Conservation (phyloP, 1,139 yeast genomes). For the Zhuliangozyma parablackwelliae region DNA sequence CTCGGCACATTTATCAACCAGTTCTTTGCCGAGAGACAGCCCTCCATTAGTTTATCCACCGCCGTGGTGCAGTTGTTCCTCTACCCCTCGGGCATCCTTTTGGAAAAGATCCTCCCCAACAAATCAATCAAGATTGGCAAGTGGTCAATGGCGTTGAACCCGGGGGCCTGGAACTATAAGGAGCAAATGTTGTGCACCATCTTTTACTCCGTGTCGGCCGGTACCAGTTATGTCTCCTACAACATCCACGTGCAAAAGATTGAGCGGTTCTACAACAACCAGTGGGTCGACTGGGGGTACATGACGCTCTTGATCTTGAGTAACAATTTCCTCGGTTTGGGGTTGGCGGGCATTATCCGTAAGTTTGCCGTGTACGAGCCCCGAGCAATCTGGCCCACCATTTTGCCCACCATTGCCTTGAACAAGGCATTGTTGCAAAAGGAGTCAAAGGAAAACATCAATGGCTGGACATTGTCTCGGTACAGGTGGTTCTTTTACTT, state of each 20-base stretch:
- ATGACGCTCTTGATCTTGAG: conserved; percentile 46
- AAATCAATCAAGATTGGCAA: conserved; percentile 38
- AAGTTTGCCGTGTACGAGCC: conserved; percentile 51
- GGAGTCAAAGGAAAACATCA: conserved; percentile 35
- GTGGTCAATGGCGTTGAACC: conserved; percentile 38
- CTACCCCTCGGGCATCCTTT: conserved; percentile 50
- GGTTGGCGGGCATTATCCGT: conserved; percentile 56
- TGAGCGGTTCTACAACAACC: conserved; percentile 29
- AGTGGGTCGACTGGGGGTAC: conserved; percentile 47
- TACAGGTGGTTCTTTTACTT: conserved; percentile 43
- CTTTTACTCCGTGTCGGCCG: conserved; percentile 33
- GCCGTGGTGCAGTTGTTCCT: conserved; percentile 53
- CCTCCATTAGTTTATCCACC: conserved; percentile 41
- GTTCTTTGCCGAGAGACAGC: conserved; percentile 55
- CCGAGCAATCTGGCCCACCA: conserved; percentile 51
- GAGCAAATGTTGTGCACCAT: conserved; percentile 51
- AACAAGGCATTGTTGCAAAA: conserved; percentile 45
- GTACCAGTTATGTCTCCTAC: conserved; percentile 18
- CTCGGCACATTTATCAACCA: conserved; percentile 55
- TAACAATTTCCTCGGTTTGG: conserved; percentile 57
- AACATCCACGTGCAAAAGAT: conserved; percentile 16
- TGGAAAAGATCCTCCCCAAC: conserved; percentile 41
- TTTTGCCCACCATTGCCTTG: conserved; percentile 49
- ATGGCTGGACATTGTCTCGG: conserved; percentile 51
- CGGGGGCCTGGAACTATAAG: conserved; percentile 60